Base-by-base conservation (phyloP, 177 flowering plant genomes). In the Telopea speciosissima region DNA sequence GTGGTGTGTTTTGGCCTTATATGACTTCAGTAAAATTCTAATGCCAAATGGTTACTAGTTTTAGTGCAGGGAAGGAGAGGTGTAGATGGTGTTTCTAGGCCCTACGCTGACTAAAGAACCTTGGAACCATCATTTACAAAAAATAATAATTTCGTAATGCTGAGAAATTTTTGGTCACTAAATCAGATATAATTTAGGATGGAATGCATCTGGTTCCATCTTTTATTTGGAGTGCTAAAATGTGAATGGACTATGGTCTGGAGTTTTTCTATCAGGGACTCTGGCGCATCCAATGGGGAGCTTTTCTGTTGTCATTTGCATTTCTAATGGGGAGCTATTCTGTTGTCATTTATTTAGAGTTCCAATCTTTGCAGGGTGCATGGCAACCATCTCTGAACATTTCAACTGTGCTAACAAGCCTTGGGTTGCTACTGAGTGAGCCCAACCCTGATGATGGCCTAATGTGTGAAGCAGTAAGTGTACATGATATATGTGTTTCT, bases 371-470 rank as follows among this genome's bases (percentile, higher is more conserved):
- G 68, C 89, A 92, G 98, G 97, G 98, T 66, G 89, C 95, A 60
- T 92, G 98, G 98, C 93, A 89, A 72, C 98, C 98, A 66, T 93
- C 98, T 66, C 68, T 93, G 77, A 93, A 92, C 78, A 88, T 93
- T 72, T 91, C 93, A 59, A 87, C 93, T 8, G 87, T 91, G 67
- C 70, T 93, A 63, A 88, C 88, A 67, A 93, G 95, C 82, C 89
- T 93, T 68, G 89, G 95, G 45, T 81, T 91, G 79, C 73, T 93
- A 71, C 79, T 92, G 65, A 86, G 89, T 79, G 98, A 93, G 69
- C 98, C 95, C 68, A 93, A 93, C 74, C 98, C 98, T 36, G 98
- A 91, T 73, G 98, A 93, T 82, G 98, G 98, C 49, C 78, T 93
- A 25, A 89, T 91, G 97, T 85, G 91, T 66, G 97, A 93, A 76